Base-by-base conservation (phyloP, 2,329 filamentous ascomycete species). In the Claviceps digitariae region DNA sequence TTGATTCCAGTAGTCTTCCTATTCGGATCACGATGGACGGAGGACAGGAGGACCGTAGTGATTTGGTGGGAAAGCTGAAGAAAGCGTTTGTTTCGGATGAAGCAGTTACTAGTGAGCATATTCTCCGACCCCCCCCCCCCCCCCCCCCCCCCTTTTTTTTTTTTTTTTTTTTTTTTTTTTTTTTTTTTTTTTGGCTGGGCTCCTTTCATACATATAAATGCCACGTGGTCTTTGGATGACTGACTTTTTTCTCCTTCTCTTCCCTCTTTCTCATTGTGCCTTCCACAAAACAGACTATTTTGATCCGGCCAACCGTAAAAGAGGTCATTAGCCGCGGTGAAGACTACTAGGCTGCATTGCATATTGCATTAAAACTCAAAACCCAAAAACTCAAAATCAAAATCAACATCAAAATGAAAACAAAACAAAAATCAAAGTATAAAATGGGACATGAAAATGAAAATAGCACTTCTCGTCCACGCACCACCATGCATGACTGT, bases 261-360 rank as follows among this genome's bases (percentile, higher is more conserved):
- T 8, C 20, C 25, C 13, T 29, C n/a, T 20, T 13, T 27, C 15
- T 31, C 8, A 2, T 7, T 25, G 5, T 38, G 15, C 12, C 6
- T 25, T 6, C 3, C n/a, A 15, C 15, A 8, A 25, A 44, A 25
- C 52, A 88, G 84, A 87, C 86, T 36, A 86, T 90, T 60, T 69
- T 91, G 59, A 79, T 91, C 57, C 77, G 86, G 62, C 86, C 86
- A 52, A 90, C 76, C 55, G 84, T 90, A 53, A 94, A 94, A 76
- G 88, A 94, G 73, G 83, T 94, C 59, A 84, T 94, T 62, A 90
- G 85, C 68, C 82, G 87, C 57, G 88, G 88, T 59, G 86, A 93
- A 52, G 88, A 94, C 66, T 94, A 88, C 67, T 94, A 79, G 57
- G 20, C 20, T 50, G 29, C 17, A 29, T 27, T 50, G 21, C 43